Conservation (phyloP, 768 basidiomycete species). For the Kondoa malvinella region DNA sequence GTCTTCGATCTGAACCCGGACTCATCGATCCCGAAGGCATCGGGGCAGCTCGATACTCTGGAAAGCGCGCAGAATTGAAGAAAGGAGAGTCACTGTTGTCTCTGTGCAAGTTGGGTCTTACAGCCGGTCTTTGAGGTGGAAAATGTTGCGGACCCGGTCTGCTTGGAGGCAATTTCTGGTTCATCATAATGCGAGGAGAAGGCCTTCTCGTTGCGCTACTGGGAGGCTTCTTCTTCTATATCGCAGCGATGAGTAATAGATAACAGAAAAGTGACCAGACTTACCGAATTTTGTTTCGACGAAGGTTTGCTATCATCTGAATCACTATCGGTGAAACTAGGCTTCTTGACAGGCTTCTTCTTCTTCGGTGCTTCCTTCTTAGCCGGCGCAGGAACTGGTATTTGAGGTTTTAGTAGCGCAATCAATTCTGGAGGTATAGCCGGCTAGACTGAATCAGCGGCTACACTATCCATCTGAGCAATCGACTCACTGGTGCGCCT, state of each 20-base stretch:
- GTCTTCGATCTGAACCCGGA: not conserved
- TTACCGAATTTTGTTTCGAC: not conserved
- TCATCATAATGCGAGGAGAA: not conserved
- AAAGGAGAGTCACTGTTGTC: not conserved
- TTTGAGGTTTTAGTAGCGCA: too few relatives aligned
- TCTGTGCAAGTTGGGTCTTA: not conserved
- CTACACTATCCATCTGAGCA: too few relatives aligned
- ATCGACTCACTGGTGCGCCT: too few relatives aligned
- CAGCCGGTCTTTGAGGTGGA: not conserved
- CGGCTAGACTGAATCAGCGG: too few relatives aligned
- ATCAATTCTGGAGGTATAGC: too few relatives aligned
- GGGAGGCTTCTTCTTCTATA: not conserved
- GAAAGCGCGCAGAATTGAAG: not conserved
- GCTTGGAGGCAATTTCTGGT: not conserved
- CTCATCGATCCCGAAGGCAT: not conserved
- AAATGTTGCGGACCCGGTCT: not conserved
- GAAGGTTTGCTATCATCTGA: too few relatives aligned
- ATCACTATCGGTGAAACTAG: too few relatives aligned
- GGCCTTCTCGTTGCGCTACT: not conserved
- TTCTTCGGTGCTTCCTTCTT: too few relatives aligned
- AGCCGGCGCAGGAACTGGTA: too few relatives aligned
- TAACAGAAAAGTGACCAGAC: not conserved
- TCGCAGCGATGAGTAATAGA: not conserved
- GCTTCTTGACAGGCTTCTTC: too few relatives aligned
- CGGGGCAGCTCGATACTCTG: not conserved